These are phyloP conservation scores for Rusavskia elegans DNA, from an alignment of 495 filamentous ascomycete species.

Conservation along the genomic window DNA sequence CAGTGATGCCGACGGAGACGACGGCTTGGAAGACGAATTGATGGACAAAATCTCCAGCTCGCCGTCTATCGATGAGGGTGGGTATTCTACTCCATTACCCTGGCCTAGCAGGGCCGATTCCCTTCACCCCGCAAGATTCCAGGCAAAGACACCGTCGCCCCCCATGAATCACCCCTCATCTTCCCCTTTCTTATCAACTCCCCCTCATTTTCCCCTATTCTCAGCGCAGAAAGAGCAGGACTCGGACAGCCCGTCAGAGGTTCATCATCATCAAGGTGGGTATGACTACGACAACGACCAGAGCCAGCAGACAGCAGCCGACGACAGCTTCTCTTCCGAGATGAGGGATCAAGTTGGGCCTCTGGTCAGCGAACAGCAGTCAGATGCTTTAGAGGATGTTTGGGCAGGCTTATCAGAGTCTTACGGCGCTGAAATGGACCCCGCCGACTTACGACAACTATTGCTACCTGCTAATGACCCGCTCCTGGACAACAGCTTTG, in stretches of 20 bases:
- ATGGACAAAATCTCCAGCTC: constrained; percentile 97
- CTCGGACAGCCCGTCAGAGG: constrained; percentile 28
- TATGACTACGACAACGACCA: constrained; percentile 16
- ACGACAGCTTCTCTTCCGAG: constrained; percentile 1
- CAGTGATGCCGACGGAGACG: constrained; percentile 59
- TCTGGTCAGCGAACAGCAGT: constrained; percentile 1
- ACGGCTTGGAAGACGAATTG: constrained; percentile 71
- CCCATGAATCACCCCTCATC: constrained; percentile 24
- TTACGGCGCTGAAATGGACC: constrained; percentile 13
- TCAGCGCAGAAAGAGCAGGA: constrained; percentile 13
- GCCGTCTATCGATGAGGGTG: constrained; percentile 97
- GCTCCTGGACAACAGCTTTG: constrained; percentile 19
- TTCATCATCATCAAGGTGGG: constrained; percentile 45
- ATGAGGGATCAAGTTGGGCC: background rate
- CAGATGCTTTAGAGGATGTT: constrained; percentile 2
- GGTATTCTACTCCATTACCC: constrained; percentile 35
- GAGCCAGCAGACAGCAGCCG: background rate
- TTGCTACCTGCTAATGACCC: constrained; percentile 26
- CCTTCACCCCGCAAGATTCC: constrained; percentile 18
- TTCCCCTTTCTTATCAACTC: constrained; percentile 36
- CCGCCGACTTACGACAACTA: constrained; percentile 18
- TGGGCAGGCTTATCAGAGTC: constrained; percentile 9
- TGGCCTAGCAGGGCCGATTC: constrained; percentile 26
- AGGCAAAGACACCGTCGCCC: constrained; percentile 12
- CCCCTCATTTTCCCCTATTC: constrained; percentile 28